Evolutionary conservation across 2,329 filamentous ascomycete species (phyloP).

Genomic region (Diaporthe sp.): DNA sequence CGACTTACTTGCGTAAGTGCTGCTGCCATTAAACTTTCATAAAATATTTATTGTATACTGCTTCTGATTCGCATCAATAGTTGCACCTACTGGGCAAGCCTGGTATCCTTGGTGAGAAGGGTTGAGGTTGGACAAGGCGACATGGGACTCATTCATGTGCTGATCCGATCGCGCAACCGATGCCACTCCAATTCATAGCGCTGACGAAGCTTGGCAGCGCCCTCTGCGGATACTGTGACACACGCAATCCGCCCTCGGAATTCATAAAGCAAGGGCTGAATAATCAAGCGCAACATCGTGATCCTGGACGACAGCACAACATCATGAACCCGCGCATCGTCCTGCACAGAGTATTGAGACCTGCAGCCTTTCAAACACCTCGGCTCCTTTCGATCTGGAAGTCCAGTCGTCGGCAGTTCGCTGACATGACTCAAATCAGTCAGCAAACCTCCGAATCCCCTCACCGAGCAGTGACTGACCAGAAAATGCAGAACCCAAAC

Average conservation of each 20-base stretch:
- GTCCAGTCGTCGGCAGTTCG: too few species aligned
- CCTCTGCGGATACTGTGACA: not conserved
- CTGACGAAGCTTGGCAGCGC: constrained; percentile 1
- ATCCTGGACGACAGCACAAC: not conserved
- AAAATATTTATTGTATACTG: not conserved
- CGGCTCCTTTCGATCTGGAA: not conserved
- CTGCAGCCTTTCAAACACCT: not conserved
- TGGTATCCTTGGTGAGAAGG: not conserved
- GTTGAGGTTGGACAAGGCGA: not conserved
- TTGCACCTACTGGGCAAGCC: not conserved
- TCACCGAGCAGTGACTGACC: not conserved
- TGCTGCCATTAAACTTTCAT: not conserved
- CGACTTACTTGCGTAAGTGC: not conserved
- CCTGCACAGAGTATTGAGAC: not conserved
- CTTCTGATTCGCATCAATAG: too few species aligned
- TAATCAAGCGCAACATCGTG: not conserved
- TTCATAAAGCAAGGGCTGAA: not conserved
- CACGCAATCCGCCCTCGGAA: not conserved
- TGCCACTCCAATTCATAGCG: not conserved
- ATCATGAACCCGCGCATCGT: not conserved
- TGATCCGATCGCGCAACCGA: constrained; percentile 6
- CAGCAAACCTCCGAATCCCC: not conserved
- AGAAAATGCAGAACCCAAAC: not conserved
- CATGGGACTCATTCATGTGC: not conserved
- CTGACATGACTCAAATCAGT: not conserved